These are phyloP conservation scores for Funneliformis caledonium DNA, from an alignment of 371 early-diverging fungal species.

Conservation along the genomic window DNA sequence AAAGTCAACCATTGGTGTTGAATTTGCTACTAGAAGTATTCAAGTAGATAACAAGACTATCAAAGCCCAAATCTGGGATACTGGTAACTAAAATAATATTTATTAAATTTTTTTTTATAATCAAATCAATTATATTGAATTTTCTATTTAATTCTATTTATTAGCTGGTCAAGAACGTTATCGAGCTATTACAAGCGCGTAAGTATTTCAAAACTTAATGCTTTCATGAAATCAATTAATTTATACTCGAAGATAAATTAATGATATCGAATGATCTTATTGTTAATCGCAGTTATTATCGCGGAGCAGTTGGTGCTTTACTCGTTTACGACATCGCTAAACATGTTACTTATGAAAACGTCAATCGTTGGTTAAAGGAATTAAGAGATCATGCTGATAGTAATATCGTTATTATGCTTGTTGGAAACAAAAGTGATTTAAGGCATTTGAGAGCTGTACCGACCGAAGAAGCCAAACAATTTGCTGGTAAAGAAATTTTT, in stretches of 20 bases:
- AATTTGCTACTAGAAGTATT: conserved; percentile 98
- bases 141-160: conserved; percentile 7
- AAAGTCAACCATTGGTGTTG: conserved; percentile 99
- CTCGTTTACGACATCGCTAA: conserved; percentile 99
- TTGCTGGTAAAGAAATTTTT: conserved; percentile 70
- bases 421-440: conserved; percentile 99
- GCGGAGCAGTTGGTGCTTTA: conserved; percentile 99
- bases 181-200: conserved; percentile 90
- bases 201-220: conserved; percentile 50
- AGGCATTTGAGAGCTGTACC: conserved; percentile 94
- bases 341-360: conserved; percentile 94
- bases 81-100: conserved; percentile 57
- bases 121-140: neutral
- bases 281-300: conserved; percentile 83
- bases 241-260: neutral
- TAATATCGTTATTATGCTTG: conserved; percentile 98
- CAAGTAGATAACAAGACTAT: conserved; percentile 96
- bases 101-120: neutral
- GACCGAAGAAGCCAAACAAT: conserved; percentile 95
- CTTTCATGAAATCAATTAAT: no score
- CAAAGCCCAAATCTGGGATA: conserved; percentile 99
- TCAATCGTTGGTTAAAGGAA: conserved; percentile 97
- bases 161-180: conserved; percentile 91
- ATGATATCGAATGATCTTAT: neutral
- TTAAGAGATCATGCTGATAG: conserved; percentile 97